A percentile compares a stretch with the other conserved stretches of the same genome.
Evolutionary conservation across 2,329 filamentous ascomycete genomes (phyloP).

Genomic region (Neurospora sp.): DNA sequence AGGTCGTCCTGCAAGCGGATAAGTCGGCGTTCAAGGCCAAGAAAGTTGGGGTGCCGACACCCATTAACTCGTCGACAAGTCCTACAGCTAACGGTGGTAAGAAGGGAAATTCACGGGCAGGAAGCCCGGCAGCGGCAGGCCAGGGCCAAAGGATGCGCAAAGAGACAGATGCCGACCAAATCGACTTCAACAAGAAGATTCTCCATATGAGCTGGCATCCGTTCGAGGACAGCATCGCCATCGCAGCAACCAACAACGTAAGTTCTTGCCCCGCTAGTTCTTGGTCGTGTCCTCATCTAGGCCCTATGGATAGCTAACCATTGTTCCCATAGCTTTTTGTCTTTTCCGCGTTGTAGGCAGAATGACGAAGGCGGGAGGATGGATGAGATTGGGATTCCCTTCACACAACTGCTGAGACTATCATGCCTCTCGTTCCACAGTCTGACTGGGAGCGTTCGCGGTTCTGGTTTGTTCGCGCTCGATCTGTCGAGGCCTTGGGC

Average conservation of each 20-base stretch:
- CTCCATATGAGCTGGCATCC: conserved; percentile 99
- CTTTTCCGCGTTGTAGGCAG: conserved; percentile 22
- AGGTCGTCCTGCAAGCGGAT: conserved; percentile 94
- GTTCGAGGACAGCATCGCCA: conserved; percentile 98
- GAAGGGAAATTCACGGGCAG: conserved; percentile 80
- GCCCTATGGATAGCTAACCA: conserved; percentile 14
- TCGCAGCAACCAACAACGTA: conserved; percentile 98
- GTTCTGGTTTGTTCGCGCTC: not conserved
- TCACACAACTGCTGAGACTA: not conserved
- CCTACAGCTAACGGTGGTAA: conserved; percentile 66
- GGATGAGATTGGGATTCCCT: not conserved
- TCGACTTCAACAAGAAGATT: conserved; percentile 99
- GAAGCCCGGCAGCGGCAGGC: conserved; percentile 71
- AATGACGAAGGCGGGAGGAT: not conserved
- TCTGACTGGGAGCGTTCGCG: not conserved
- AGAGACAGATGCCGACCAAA: conserved; percentile 97
- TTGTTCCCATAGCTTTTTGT: conserved; percentile 23
- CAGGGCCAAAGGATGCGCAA: conserved; percentile 94
- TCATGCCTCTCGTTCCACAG: not conserved
- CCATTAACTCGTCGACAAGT: conserved; percentile 77
- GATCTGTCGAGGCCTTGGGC: not conserved
- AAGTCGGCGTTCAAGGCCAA: conserved; percentile 99
- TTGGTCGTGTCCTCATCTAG: not conserved
- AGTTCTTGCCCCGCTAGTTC: conserved; percentile 32
- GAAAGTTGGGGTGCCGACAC: conserved; percentile 96